Conservation (phyloP, 495 filamentous ascomycete genomes). For the Saxophila tyrrhenica region DNA sequence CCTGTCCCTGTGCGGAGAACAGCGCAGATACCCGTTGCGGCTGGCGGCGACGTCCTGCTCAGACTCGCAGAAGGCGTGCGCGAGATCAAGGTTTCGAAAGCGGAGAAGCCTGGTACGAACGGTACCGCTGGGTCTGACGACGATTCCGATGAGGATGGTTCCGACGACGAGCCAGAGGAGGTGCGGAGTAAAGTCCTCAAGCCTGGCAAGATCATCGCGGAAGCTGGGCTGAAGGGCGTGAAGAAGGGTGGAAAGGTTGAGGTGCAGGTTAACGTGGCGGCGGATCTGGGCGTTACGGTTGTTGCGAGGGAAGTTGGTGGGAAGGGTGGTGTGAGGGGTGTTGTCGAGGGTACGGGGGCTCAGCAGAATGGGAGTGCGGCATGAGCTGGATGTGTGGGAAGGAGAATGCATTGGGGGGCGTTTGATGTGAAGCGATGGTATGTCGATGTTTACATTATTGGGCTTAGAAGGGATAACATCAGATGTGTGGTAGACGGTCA, state of each 20-base stretch:
- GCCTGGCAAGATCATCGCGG: conserved; percentile 69
- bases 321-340: conserved; percentile 73
- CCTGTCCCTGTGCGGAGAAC: conserved; percentile 79
- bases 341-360: conserved; percentile 31
- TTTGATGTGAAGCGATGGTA: not conserved
- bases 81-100: conserved; percentile 82
- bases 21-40: conserved; percentile 57
- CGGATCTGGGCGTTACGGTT: conserved; percentile 65
- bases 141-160: conserved; percentile 48
- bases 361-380: conserved; percentile 11
- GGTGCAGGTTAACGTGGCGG: conserved; percentile 74
- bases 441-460: not conserved
- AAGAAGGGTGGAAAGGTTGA: conserved; percentile 88
- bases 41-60: conserved; percentile 76
- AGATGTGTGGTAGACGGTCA: no score
- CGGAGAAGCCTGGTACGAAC: conserved; percentile 63
- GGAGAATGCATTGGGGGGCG: not conserved
- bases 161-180: conserved; percentile 82
- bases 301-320: conserved; percentile 73
- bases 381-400: not conserved
- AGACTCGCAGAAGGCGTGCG: conserved; percentile 75
- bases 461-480: no score
- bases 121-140: conserved; percentile 45
- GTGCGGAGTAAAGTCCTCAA: conserved; percentile 86
- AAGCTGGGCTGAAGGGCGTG: conserved; percentile 68